Evolutionary conservation across 805 yeast genomes (phyloP).

Genomic region (Candida sanyiensis): DNA sequence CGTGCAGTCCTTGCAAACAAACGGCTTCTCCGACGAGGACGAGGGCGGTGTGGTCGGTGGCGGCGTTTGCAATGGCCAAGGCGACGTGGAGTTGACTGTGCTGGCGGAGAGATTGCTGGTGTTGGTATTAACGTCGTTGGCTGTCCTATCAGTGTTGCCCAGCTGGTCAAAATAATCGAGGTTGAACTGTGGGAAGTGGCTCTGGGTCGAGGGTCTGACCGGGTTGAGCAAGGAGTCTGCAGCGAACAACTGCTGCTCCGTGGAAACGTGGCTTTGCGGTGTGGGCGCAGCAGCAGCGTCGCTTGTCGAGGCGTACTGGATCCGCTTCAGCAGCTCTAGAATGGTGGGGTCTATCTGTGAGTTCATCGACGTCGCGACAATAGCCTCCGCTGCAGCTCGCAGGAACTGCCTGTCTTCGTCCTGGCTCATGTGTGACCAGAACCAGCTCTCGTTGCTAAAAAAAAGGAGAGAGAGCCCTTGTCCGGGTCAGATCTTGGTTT

Average conservation of each 20-base stretch:
- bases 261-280: background rate
- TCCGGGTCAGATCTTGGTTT: background rate
- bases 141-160: background rate
- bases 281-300: slow-evolving; percentile 1
- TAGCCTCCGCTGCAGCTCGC: slow-evolving; percentile 56
- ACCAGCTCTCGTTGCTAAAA: background rate
- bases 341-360: slow-evolving; percentile 57
- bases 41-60: slow-evolving; percentile 8
- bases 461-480: background rate
- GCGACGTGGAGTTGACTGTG: background rate
- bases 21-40: slow-evolving; percentile 35
- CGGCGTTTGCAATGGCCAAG: slow-evolving; percentile 2
- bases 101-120: slow-evolving; percentile 1
- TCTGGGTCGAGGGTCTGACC: slow-evolving; percentile 10
- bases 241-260: slow-evolving; percentile 1
- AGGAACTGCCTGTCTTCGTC: slow-evolving; percentile 51
- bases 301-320: slow-evolving; percentile 51
- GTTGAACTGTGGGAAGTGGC: slow-evolving; percentile 25
- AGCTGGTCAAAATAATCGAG: slow-evolving; percentile 23
- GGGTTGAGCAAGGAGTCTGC: slow-evolving; percentile 3
- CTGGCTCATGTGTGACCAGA: slow-evolving; percentile 8
- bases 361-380: slow-evolving; percentile 45
- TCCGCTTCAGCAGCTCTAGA: slow-evolving; percentile 48
- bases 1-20: slow-evolving; percentile 53
- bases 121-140: background rate